Percentiles rank a stretch among this genome's conserved stretches.
phyloP scores from a whole-genome alignment of 2,329 filamentous ascomycete species.

The Pseudofabraea citricarpa region DNA sequence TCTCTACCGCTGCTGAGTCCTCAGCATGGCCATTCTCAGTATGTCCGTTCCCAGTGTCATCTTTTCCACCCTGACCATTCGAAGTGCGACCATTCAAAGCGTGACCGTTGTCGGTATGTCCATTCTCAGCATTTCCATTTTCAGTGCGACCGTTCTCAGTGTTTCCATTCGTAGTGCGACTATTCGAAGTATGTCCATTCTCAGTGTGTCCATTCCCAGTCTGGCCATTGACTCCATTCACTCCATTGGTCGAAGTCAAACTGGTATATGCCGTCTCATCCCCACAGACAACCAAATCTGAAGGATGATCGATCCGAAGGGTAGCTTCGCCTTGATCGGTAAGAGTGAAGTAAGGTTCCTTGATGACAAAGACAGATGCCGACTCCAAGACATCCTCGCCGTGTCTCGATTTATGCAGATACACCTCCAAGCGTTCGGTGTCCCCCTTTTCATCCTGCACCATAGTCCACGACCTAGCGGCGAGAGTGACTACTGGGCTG shows the following conservation, averaged over 20 bases:
- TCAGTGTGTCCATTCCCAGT: constrained; percentile 8
- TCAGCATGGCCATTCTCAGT: constrained; percentile 8
- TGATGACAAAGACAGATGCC: constrained; percentile 17
- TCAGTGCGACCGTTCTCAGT: constrained; percentile 8
- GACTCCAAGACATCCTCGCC: constrained; percentile 29
- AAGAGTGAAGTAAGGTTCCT: constrained; percentile 27
- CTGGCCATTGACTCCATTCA: no score
- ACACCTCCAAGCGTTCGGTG: constrained; percentile 13
- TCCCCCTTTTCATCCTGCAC: constrained; percentile 12
- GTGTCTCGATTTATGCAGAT: constrained; percentile 27
- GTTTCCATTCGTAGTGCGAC: no score
- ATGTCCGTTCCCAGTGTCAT: no score
- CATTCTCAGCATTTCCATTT: constrained; percentile 8
- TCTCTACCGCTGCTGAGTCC: constrained; percentile 1
- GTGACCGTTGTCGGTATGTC: background rate
- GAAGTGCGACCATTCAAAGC: constrained; percentile 9
- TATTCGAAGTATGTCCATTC: no score
- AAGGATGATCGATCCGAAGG: constrained; percentile 24
- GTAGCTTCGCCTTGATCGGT: constrained; percentile 22
- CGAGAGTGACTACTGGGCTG: constrained; percentile 19
- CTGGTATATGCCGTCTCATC: background rate
- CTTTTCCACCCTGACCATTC: no score
- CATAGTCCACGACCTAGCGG: constrained; percentile 27
- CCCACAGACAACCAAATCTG: constrained; percentile 15
- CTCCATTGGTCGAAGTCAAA: constrained; percentile 1